These are phyloP conservation scores for Coemansia asiatica DNA, from an alignment of 192 early-diverging fungal species.

Conservation along the genomic window DNA sequence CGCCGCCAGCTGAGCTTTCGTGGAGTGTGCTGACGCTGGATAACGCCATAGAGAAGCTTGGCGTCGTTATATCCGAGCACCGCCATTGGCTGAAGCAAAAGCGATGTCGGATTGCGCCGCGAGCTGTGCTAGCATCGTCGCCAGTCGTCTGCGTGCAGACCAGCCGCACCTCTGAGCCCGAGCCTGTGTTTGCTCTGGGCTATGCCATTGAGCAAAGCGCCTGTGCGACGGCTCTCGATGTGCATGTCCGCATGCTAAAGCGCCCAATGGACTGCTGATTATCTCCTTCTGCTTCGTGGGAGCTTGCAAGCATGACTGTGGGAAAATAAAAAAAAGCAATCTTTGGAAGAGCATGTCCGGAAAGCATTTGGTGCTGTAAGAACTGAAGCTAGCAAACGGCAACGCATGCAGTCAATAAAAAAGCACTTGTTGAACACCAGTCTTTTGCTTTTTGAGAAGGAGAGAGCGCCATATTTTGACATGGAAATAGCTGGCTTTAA, in stretches of 20 bases:
- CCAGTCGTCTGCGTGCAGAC: conserved; percentile 25
- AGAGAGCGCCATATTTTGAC: background rate
- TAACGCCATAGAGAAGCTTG: conserved; percentile 20
- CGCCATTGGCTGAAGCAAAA: conserved; percentile 8
- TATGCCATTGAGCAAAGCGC: conserved; percentile 5
- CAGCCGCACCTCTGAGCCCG: background rate
- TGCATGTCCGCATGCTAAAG: conserved; percentile 8
- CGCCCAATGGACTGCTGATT: background rate
- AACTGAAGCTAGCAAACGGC: no score
- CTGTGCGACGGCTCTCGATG: conserved; percentile 8
- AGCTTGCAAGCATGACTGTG: no score
- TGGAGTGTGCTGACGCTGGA: conserved; percentile 28
- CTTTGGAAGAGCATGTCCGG: no score
- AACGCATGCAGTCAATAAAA: no score
- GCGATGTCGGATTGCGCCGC: conserved; percentile 5
- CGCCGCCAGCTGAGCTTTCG: background rate
- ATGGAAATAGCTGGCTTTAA: no score
- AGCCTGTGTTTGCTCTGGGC: conserved; percentile 30
- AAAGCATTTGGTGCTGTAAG: no score
- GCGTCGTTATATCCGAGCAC: conserved; percentile 17
- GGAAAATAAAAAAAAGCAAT: no score
- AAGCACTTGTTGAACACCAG: no score
- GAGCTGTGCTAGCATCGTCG: conserved; percentile 20
- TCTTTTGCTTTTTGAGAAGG: background rate
- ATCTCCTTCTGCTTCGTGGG: background rate